Percentiles rank a stretch among this genome's conserved stretches.
phyloP scores from a whole-genome alignment of 345 rosid genomes.

The Populus deltoides region DNA sequence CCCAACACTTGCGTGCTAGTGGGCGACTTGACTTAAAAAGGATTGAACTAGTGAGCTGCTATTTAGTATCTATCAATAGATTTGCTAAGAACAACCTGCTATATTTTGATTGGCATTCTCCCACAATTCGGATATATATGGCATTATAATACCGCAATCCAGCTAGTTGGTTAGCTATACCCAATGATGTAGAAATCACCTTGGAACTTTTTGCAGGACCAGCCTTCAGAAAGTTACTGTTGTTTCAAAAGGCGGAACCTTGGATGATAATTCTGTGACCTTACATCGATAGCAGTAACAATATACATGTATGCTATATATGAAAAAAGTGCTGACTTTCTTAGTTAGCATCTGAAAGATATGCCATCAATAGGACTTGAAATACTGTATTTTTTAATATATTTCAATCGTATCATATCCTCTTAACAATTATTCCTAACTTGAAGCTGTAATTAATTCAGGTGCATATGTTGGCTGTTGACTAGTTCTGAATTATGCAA shows the following conservation, averaged over 20 bases:
- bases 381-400: background rate
- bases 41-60: background rate
- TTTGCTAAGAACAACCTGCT: background rate
- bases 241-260: background rate
- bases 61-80: background rate
- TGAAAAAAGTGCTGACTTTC: background rate
- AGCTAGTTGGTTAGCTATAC: background rate
- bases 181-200: slow-evolving; percentile 1
- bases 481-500: background rate
- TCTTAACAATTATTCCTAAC: background rate
- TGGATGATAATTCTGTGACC: background rate
- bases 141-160: background rate
- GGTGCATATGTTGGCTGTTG: background rate
- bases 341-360: background rate
- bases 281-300: background rate
- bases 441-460: background rate
- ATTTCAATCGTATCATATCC: background rate
- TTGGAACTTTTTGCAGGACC: background rate
- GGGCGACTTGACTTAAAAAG: background rate
- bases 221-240: background rate
- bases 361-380: background rate
- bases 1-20: background rate
- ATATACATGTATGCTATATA: background rate
- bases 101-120: background rate
- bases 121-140: background rate